Percentiles rank a stretch among this genome's conserved stretches.
Evolutionary conservation across 257 asterid genomes (phyloP).

Genomic region (Gynochthodes officinalis): DNA sequence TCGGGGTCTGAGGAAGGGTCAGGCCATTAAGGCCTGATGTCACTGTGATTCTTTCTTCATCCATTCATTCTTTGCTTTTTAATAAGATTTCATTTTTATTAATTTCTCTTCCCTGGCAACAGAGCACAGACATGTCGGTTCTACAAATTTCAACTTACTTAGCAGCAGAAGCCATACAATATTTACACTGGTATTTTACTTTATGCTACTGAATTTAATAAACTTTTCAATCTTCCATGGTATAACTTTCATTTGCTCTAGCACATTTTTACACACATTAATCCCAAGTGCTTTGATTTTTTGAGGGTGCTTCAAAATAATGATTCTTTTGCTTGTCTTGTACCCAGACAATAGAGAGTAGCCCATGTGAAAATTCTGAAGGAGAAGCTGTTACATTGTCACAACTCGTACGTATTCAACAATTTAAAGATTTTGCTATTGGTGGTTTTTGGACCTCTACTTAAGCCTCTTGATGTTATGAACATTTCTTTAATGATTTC

Average conservation of each 20-base stretch:
- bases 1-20: too few species aligned
- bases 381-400: slow-evolving; percentile 96
- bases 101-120: slow-evolving; percentile 33
- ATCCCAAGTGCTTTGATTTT: neutral
- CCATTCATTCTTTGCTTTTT: slow-evolving; percentile 1
- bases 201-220: neutral
- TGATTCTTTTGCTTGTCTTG: slow-evolving; percentile 23
- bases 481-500: neutral
- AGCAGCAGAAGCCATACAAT: slow-evolving; percentile 99
- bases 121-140: slow-evolving; percentile 99
- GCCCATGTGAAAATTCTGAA: slow-evolving; percentile 84
- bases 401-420: slow-evolving; percentile 57
- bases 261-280: neutral
- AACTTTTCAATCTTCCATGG: neutral
- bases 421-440: slow-evolving; percentile 2
- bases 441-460: neutral
- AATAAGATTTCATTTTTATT: slow-evolving; percentile 21
- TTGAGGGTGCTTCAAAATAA: neutral
- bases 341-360: slow-evolving; percentile 90
- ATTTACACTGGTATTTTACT: slow-evolving; percentile 76
- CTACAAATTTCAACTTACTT: slow-evolving; percentile 94
- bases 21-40: too few species aligned
- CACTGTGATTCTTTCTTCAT: neutral
- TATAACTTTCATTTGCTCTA: slow-evolving; percentile 4
- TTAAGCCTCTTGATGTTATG: neutral